Percentiles rank a stretch among this genome's conserved stretches.
These are phyloP conservation scores for Phoenix dactylifera DNA, from an alignment of 176 grass and related monocot genomes.

Conservation along the genomic window DNA sequence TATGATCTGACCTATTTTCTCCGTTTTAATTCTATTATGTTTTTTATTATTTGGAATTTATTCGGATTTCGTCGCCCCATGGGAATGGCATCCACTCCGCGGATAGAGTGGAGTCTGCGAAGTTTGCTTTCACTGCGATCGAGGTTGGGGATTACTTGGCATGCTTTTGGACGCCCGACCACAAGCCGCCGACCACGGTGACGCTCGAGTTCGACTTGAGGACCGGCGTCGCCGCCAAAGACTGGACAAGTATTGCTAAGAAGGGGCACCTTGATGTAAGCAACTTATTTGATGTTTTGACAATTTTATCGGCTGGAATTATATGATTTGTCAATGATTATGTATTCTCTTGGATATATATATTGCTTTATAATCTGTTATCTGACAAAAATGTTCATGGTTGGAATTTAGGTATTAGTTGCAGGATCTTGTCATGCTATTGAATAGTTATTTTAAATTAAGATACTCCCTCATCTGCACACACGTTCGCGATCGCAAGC, in stretches of 20 bases:
- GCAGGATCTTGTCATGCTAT: no score
- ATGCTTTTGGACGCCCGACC: constrained; percentile 83
- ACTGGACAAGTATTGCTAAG: constrained; percentile 88
- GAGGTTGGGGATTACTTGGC: constrained; percentile 88
- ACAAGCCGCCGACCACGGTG: constrained; percentile 50
- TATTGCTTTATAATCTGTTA: no score
- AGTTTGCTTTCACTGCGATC: constrained; percentile 68
- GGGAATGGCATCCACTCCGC: constrained; percentile 88
- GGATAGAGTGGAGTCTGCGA: constrained; percentile 74
- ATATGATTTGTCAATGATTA: neutral
- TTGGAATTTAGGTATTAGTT: no score
- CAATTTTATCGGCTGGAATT: neutral
- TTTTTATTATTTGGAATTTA: no score
- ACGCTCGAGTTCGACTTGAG: constrained; percentile 87
- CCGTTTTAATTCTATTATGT: no score
- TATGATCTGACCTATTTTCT: no score
- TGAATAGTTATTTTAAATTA: no score
- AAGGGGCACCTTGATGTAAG: constrained; percentile 94
- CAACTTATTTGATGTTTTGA: neutral
- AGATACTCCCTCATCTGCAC: no score
- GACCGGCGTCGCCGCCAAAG: constrained; percentile 70
- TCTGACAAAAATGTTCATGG: no score
- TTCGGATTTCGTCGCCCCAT: constrained; percentile 83
- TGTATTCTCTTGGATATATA: neutral
- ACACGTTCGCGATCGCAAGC: no score